Percentiles rank a stretch among this genome's conserved stretches.
Conservation (phyloP, 1,284 basidiomycete species). For the Trichosporon ovoides region DNA sequence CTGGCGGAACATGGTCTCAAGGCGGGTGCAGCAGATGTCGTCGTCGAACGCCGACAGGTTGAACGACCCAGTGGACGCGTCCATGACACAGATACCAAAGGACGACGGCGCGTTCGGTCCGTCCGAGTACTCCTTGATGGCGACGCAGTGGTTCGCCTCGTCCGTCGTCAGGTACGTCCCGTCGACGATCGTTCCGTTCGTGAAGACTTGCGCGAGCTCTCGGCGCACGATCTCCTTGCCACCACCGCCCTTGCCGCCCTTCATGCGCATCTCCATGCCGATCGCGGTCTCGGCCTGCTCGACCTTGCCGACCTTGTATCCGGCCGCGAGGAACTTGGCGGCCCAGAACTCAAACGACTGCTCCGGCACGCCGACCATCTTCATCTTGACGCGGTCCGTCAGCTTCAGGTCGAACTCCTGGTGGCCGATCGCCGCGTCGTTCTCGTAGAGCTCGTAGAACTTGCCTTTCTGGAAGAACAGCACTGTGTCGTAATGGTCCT, state of each 20-base stretch:
- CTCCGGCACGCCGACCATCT: constrained; percentile 97
- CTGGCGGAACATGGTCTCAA: constrained; percentile 92
- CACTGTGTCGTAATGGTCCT: constrained; percentile 88
- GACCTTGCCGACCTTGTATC: constrained; percentile 94
- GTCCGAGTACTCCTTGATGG: constrained; percentile 60
- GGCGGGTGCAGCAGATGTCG: constrained; percentile 81
- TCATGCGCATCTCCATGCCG: constrained; percentile 56
- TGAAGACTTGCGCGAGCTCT: constrained; percentile 92
- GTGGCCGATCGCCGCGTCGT: constrained; percentile 83
- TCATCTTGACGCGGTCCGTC: constrained; percentile 81
- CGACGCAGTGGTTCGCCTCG: constrained; percentile 89
- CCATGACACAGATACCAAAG: constrained; percentile 91
- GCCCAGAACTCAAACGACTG: constrained; percentile 69
- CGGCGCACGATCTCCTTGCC: constrained; percentile 76
- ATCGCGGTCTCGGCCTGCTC: constrained; percentile 93
- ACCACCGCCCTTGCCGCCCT: constrained; percentile 40
- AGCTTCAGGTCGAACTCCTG: constrained; percentile 84
- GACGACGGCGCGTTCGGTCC: constrained; percentile 33
- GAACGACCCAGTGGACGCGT: constrained; percentile 95
- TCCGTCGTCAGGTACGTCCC: constrained; percentile 83
- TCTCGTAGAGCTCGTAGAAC: constrained; percentile 75
- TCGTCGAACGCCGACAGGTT: constrained; percentile 85
- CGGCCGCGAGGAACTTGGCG: constrained; percentile 55
- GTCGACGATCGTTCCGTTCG: constrained; percentile 94
- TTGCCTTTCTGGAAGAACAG: constrained; percentile 86